Conservation (phyloP, 768 basidiomycete species). For the Naganishia friedmannii region DNA sequence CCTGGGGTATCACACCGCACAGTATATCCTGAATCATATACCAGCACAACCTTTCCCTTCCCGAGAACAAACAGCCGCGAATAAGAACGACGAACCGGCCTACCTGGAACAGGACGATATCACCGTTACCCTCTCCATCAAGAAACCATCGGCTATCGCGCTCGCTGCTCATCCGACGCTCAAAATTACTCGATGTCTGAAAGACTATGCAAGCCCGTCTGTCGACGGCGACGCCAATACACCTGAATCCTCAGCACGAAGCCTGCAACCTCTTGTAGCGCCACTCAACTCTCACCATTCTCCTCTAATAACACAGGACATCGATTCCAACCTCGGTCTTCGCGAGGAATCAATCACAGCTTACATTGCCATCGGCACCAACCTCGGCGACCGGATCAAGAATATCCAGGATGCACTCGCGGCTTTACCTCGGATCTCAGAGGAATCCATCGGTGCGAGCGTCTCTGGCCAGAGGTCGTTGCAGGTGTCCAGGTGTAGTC, state of each 20-base stretch:
- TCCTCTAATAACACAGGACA: neutral
- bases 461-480: slow-evolving; percentile 50
- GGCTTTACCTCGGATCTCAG: slow-evolving; percentile 40
- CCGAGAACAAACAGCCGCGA: slow-evolving; percentile 35
- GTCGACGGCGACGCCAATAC: neutral
- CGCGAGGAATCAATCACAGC: slow-evolving; percentile 44
- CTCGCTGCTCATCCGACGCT: slow-evolving; percentile 68
- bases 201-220: slow-evolving; percentile 31
- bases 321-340: neutral
- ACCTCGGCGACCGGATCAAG: slow-evolving; percentile 78
- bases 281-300: neutral
- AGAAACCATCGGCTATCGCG: slow-evolving; percentile 70
- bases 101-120: slow-evolving; percentile 14
- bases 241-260: neutral
- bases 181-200: slow-evolving; percentile 55
- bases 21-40: slow-evolving; percentile 1
- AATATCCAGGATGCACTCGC: slow-evolving; percentile 77
- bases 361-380: slow-evolving; percentile 81
- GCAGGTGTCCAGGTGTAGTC: slow-evolving; percentile 70
- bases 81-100: neutral
- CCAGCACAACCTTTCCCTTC: slow-evolving; percentile 58
- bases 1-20: slow-evolving; percentile 49
- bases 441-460: slow-evolving; percentile 50
- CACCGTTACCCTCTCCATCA: slow-evolving; percentile 60
- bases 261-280: neutral